Percentiles rank a stretch among this genome's conserved stretches.
Evolutionary conservation across 192 early-diverging fungal species (phyloP).

Genomic region (Rhizophagus sp.): DNA sequence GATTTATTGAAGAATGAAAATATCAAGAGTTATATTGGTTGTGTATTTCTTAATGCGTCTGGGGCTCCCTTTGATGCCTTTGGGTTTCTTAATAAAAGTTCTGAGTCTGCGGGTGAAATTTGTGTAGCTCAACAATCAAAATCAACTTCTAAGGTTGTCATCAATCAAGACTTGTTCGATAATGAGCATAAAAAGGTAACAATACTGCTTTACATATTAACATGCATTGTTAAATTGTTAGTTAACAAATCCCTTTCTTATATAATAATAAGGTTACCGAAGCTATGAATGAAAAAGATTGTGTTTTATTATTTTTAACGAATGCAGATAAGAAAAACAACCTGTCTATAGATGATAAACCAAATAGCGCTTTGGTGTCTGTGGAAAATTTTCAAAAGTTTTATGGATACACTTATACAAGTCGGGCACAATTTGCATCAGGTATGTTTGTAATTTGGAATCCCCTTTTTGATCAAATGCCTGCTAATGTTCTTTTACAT

Average conservation of each 20-base stretch:
- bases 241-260: neutral
- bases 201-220: neutral
- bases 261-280: neutral
- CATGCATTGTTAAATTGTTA: constrained; percentile 9
- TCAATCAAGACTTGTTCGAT: too few relatives aligned
- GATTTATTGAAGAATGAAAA: constrained; percentile 5
- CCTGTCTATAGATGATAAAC: neutral
- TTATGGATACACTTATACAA: constrained; percentile 8
- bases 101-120: neutral
- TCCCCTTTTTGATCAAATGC: too few relatives aligned
- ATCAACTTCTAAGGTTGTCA: too few relatives aligned
- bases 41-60: neutral
- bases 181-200: neutral
- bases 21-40: neutral
- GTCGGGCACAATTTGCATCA: too few relatives aligned
- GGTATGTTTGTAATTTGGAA: too few relatives aligned
- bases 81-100: neutral
- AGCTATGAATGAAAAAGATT: neutral
- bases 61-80: neutral
- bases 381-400: neutral
- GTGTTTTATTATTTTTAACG: constrained; percentile 5
- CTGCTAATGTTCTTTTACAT: too few relatives aligned
- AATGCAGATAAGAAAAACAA: neutral
- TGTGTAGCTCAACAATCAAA: too few relatives aligned
- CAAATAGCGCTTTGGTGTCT: constrained; percentile 6